Conservation (phyloP, 805 yeast species). For the Kodamaea kaohsiungensis region DNA sequence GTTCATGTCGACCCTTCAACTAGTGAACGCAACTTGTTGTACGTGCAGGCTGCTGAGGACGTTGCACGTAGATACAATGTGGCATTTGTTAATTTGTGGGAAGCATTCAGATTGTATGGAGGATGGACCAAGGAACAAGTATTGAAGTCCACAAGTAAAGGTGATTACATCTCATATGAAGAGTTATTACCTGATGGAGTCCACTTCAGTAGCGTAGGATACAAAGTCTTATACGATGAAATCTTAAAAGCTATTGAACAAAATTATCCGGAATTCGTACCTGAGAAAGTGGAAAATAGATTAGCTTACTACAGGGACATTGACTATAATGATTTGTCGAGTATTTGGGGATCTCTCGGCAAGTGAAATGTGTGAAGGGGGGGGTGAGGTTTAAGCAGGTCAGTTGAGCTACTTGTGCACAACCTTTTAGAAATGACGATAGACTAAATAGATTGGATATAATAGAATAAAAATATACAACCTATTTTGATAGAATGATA, state of each 20-base stretch:
- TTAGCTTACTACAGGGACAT: conserved; percentile 1
- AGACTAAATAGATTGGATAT: too few relatives aligned
- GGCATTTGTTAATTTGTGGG: conserved; percentile 60
- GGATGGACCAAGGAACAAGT: conserved; percentile 40
- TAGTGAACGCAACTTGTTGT: conserved; percentile 22
- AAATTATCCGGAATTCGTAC: conserved; percentile 1
- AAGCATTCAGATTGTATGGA: conserved; percentile 36
- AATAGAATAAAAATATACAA: too few relatives aligned
- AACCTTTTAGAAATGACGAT: too few relatives aligned
- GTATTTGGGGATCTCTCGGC: background rate
- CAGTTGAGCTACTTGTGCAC: too few relatives aligned
- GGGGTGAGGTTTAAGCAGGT: background rate
- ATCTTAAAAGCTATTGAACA: conserved; percentile 1
- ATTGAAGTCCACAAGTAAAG: conserved; percentile 16
- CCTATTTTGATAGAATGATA: too few relatives aligned
- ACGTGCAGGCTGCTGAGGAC: conserved; percentile 49
- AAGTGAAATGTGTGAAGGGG: background rate
- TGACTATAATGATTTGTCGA: background rate
- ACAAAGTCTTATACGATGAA: conserved; percentile 3
- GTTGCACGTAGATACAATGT: conserved; percentile 49
- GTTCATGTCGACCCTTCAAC: conserved; percentile 9
- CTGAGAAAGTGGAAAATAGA: background rate
- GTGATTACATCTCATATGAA: background rate
- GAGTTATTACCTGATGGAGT: conserved; percentile 5
- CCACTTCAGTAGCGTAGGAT: background rate